These are phyloP conservation scores for Lepiota venenata DNA, from an alignment of 768 basidiomycete genomes.

Conservation along the genomic window DNA sequence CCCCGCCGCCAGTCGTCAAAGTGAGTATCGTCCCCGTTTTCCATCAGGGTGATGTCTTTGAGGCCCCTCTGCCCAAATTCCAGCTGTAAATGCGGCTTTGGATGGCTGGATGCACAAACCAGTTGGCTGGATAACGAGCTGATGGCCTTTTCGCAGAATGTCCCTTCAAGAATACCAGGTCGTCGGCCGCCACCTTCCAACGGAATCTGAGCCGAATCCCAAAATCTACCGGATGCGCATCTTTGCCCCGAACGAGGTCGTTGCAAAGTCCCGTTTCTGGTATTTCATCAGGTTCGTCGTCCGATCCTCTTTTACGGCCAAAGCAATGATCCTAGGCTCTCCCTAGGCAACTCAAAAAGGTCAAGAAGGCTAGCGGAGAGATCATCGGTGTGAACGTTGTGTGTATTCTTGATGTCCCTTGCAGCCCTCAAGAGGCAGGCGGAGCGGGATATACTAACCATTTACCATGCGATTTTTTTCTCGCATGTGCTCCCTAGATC, in stretches of 20 bases:
- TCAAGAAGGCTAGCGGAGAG: conserved; percentile 99
- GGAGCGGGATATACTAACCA: conserved; percentile 61
- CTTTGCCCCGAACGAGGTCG: conserved; percentile 97
- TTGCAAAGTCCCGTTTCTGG: conserved; percentile 99
- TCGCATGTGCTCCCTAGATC: conserved; percentile 59
- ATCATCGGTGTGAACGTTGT: conserved; percentile 98
- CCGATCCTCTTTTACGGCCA: neutral
- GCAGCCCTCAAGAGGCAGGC: conserved; percentile 86
- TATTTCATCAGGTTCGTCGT: conserved; percentile 85
- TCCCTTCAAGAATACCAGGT: conserved; percentile 91
- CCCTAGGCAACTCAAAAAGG: conserved; percentile 90
- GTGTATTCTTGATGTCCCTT: conserved; percentile 67
- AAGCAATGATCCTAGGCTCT: neutral
- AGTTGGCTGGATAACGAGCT: conserved; percentile 13
- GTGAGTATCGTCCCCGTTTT: conserved; percentile 8
- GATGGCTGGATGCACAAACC: conserved; percentile 11
- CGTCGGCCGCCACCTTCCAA: conserved; percentile 96
- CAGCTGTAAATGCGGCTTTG: neutral
- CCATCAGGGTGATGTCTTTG: neutral
- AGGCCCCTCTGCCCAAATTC: too few species aligned
- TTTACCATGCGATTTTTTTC: conserved; percentile 26
- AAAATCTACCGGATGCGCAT: conserved; percentile 99
- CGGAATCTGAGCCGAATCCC: conserved; percentile 87
- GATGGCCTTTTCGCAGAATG: conserved; percentile 45
- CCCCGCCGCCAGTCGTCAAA: neutral